Base-by-base conservation (phyloP, 768 basidiomycete genomes). In the Ramaria sp. region DNA sequence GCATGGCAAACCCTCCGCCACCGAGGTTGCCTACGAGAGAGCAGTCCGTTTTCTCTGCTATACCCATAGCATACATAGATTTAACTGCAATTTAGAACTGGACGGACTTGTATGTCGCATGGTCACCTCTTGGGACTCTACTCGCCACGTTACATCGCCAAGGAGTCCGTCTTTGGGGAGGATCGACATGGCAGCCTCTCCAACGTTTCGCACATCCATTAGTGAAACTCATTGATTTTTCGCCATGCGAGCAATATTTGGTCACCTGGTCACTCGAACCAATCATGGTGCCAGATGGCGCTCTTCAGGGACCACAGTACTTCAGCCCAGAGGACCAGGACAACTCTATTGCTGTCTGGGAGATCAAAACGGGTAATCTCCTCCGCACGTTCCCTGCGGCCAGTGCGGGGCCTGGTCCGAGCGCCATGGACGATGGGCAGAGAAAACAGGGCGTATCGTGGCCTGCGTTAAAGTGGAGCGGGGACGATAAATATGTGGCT, bases 261-360 rank as follows among this genome's bases (percentile, higher is more conserved):
- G 89, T 98, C 63, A 98, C 96, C 39, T 97, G 93, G 90, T 97
- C 96, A 1, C 85, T 91, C 60, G 90, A 95, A 61, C 83, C 93
- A 13, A 93, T 98, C 60, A 77, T 84, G 38, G 85, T 93, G 27
- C 83, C 87, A 24, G 85, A 89, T 57, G 82, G 82, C 58, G 82
- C 85, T 38, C 72, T 79, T 27, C 87, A 88, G 67, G 89, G 92
- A 8, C 84, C 81, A 49, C 85, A 85, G 64, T 89, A 79, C 66
- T 88, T 93, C 71, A 87, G 90, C 44, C 82, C 87, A 4, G 93
- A 95, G 56, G 96, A 98, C 66, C 93, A 95, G 70, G 96, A 93
- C 30, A 93, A 95, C 71, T 87, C 92, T 61, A 78, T 98, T 58
- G 96, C 94, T 55, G 82, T 99, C n/a, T 99, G 96, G 96, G 92